phyloP scores from a whole-genome alignment of 23 red algal genomes.

The Agarophyton chilense region DNA sequence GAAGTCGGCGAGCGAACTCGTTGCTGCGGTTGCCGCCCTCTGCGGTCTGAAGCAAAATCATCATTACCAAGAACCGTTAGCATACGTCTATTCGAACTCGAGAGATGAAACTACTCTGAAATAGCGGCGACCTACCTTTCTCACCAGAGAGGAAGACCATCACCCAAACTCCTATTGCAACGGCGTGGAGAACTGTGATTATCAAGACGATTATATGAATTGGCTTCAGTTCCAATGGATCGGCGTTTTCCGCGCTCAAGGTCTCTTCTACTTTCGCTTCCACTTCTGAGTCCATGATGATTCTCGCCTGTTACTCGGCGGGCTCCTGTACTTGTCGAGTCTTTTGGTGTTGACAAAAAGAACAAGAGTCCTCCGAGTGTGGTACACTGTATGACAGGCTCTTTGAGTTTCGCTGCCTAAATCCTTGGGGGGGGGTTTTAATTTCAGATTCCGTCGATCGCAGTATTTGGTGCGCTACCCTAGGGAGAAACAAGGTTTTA shows the following conservation, averaged over 20 bases:
- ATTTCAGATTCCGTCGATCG: too few species aligned
- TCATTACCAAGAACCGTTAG: background rate
- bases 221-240: constrained; percentile 22
- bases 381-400: too few species aligned
- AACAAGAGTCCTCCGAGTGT: too few species aligned
- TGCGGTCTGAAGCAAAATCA: background rate
- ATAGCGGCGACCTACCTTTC: constrained; percentile 28
- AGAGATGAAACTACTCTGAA: background rate
- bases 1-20: background rate
- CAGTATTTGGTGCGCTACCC: too few species aligned
- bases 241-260: background rate
- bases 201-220: constrained; percentile 59
- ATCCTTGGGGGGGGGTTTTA: too few species aligned
- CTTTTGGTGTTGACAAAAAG: too few species aligned
- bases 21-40: background rate
- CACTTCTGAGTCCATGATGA: background rate
- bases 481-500: too few species aligned
- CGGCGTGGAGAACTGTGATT: constrained; percentile 60
- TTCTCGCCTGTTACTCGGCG: too few species aligned
- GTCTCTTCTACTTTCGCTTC: background rate
- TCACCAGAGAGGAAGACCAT: constrained; percentile 22
- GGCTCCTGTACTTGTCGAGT: too few species aligned
- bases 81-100: background rate
- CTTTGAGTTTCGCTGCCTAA: too few species aligned
- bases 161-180: constrained; percentile 42